A percentile compares a stretch with the other conserved stretches of the same genome.
phyloP scores from a whole-genome alignment of 176 grass and related monocot species.

The Thalia dealbata region DNA sequence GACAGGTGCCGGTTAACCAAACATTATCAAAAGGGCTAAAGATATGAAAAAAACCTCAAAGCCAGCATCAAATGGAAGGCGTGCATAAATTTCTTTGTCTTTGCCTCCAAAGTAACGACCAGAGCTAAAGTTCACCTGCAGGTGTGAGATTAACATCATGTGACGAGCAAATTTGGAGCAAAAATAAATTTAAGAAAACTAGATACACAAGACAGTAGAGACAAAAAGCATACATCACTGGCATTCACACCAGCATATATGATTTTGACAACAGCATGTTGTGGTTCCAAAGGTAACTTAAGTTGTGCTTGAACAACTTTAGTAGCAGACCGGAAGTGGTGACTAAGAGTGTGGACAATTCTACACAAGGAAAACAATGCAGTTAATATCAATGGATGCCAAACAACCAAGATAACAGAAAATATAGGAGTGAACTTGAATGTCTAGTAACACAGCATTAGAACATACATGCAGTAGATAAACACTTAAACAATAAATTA shows the following conservation, averaged over 20 bases:
- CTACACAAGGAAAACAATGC: slow-evolving; percentile 34
- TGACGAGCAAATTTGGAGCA: background rate
- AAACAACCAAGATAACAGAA: background rate
- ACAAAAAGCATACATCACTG: slow-evolving; percentile 73
- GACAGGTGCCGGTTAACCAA: background rate
- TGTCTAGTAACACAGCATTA: background rate
- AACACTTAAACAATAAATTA: too few relatives aligned
- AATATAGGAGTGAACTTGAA: background rate
- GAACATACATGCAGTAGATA: background rate
- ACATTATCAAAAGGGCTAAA: background rate
- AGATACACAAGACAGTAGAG: background rate
- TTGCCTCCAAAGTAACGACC: slow-evolving; percentile 76
- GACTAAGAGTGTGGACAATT: slow-evolving; percentile 84
- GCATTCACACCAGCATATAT: slow-evolving; percentile 99
- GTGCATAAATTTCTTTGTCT: slow-evolving; percentile 51
- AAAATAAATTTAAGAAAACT: slow-evolving; percentile 1
- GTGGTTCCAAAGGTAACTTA: slow-evolving; percentile 62
- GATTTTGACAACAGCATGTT: slow-evolving; percentile 77
- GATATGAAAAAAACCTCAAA: slow-evolving; percentile 57
- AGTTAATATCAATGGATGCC: slow-evolving; percentile 8
- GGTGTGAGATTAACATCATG: slow-evolving; percentile 3
- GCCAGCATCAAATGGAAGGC: slow-evolving; percentile 91
- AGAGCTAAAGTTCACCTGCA: slow-evolving; percentile 94
- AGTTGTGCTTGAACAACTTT: slow-evolving; percentile 49
- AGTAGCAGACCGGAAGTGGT: slow-evolving; percentile 87